Base-by-base conservation (phyloP, 2,329 filamentous ascomycete genomes). In the Fusarium buharicum region DNA sequence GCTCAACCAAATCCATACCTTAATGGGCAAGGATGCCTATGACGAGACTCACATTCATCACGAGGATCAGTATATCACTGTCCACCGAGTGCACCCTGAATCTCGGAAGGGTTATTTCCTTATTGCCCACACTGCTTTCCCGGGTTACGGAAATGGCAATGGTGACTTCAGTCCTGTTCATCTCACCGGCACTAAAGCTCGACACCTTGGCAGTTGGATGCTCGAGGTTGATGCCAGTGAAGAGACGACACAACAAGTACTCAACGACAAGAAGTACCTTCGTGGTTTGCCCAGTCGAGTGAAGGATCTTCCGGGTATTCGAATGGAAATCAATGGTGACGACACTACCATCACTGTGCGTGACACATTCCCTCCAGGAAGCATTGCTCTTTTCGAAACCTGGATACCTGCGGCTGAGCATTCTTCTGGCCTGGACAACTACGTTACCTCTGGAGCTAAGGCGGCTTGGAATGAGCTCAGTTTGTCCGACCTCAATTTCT, bases 11-110 rank as follows among this genome's bases (percentile, higher is more conserved):
- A 94, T 99, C 45, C 96, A 99, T 75, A 93, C 89, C 8, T 84
- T 93, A 62, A 98, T 99, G 95, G 95, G 95, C 62, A 91, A 93
- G 72, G 92, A 98, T 64, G 91, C 90, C 17, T 99, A 96, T 72
- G 90, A 93, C 52, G 95, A 99, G 76, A 97, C 93, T 8, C 94
- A 97, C 72, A 92, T 99, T 49, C 94, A 99, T 72, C 95, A 99
- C 73, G 93, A 98, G 64, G 90, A 92, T 52, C 91, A 99, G 75
- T 97, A 97, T 73, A 90, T 99, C 71, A 99, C 95, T 1, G 92
- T 99, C 7, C 95, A 99, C 75, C 85, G 96, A 60, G 92, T 98
- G 3, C 93, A 99, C 72, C 95, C 94, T 0, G 88, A 91, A 72
- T 96, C 92, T 2, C 86, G 95, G 55, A 96, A 95, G 74, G 95